These are phyloP conservation scores for Epichloe gansuensis DNA, from an alignment of 2,329 filamentous ascomycete genomes.

Conservation along the genomic window DNA sequence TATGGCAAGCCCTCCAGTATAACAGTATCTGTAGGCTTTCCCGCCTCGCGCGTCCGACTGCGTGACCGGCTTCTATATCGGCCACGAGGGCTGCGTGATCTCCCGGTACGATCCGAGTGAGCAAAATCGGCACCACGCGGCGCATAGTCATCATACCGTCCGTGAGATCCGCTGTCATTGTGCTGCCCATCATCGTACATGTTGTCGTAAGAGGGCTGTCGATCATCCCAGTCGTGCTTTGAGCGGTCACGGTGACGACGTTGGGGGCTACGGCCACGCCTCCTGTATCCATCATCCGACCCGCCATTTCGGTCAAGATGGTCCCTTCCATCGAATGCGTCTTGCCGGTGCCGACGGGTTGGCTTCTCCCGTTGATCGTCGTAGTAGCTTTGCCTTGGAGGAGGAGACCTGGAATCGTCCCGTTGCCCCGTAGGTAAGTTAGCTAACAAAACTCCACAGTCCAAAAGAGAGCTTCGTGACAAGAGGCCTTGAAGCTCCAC, in stretches of 20 bases:
- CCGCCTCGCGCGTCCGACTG: constrained; percentile 25
- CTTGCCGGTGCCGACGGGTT: constrained; percentile 13
- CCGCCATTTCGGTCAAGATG: constrained; percentile 14
- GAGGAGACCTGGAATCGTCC: constrained; percentile 32
- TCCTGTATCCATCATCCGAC: constrained; percentile 16
- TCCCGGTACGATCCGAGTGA: constrained; percentile 4
- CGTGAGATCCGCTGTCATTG: constrained; percentile 9
- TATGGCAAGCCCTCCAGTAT: constrained; percentile 41
- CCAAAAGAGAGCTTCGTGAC: constrained; percentile 1
- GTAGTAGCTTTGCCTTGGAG: constrained; percentile 25
- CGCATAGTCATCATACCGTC: constrained; percentile 12
- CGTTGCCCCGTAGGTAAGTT: constrained; percentile 32
- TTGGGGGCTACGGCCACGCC: constrained; percentile 9
- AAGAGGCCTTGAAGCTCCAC: constrained; percentile 4
- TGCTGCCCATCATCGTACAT: constrained; percentile 27
- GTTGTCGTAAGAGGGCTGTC: constrained; percentile 18
- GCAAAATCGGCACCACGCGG: constrained; percentile 6
- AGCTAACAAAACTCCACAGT: constrained; percentile 21
- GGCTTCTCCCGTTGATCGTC: constrained; percentile 20
- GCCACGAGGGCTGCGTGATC: constrained; percentile 16
- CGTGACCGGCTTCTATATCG: constrained; percentile 20
- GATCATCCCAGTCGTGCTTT: constrained; percentile 17
- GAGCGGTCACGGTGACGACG: constrained; percentile 10
- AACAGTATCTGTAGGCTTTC: constrained; percentile 35
- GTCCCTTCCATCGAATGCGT: constrained; percentile 14